Conservation (phyloP, 2,329 filamentous ascomycete species). For the Alternaria hordeiaustralica region DNA sequence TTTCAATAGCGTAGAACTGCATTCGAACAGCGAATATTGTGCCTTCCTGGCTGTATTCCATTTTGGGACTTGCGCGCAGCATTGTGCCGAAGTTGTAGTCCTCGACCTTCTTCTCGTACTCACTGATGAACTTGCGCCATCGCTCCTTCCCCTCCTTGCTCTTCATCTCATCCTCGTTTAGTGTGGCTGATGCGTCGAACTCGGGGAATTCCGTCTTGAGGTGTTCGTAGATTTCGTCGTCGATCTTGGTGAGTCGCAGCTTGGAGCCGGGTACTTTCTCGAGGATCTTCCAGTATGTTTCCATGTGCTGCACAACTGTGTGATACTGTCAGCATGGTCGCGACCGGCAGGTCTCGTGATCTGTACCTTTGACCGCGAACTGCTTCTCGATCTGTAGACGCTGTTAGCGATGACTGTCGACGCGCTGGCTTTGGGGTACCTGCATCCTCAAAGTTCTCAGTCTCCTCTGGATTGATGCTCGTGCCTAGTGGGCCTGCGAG, state of each 20-base stretch:
- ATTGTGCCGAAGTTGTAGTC: constrained; percentile 99
- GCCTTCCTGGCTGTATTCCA: constrained; percentile 84
- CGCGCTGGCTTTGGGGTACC: constrained; percentile 39
- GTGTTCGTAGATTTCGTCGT: constrained; percentile 93
- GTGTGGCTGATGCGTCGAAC: constrained; percentile 79
- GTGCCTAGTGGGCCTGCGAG: constrained; percentile 35
- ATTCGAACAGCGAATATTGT: constrained; percentile 89
- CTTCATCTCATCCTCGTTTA: constrained; percentile 96
- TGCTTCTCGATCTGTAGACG: constrained; percentile 89
- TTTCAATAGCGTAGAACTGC: constrained; percentile 84
- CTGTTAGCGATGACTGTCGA: constrained; percentile 28
- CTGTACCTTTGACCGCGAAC: constrained; percentile 89
- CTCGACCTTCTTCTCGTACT: constrained; percentile 92
- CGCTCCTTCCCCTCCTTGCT: constrained; percentile 92
- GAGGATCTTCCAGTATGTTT: constrained; percentile 96
- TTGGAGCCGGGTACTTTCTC: constrained; percentile 88
- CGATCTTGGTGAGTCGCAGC: constrained; percentile 88
- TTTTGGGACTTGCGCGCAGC: constrained; percentile 77
- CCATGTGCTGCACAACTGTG: constrained; percentile 87
- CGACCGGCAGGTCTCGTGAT: not conserved
- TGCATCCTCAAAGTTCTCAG: constrained; percentile 74
- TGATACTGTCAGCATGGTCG: constrained; percentile 23
- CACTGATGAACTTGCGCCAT: constrained; percentile 94
- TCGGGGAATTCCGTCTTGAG: constrained; percentile 90
- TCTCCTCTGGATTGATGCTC: constrained; percentile 60